phyloP scores from a whole-genome alignment of 1,139 yeast genomes.

The Magnusiomyces sp. region DNA sequence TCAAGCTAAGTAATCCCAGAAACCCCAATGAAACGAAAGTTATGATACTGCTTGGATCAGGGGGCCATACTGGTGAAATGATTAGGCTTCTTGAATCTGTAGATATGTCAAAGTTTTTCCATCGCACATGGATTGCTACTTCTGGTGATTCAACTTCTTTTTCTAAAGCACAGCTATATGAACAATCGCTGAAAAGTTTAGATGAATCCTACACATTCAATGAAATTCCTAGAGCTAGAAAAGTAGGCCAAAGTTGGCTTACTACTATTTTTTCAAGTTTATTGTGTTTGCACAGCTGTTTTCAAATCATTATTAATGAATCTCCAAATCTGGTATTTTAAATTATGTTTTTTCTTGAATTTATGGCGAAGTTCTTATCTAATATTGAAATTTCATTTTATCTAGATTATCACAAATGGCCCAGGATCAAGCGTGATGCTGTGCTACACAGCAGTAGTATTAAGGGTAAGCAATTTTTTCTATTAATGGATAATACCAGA shows the following conservation, averaged over 20 bases:
- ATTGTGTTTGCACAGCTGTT: slow-evolving; percentile 22
- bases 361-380: slow-evolving; percentile 19
- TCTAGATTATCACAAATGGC: slow-evolving; percentile 65
- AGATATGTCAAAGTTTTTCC: slow-evolving; percentile 29
- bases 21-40: background rate
- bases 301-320: slow-evolving; percentile 25
- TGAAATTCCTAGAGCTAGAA: slow-evolving; percentile 63
- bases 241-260: slow-evolving; percentile 54
- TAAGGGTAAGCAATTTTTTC: slow-evolving; percentile 32
- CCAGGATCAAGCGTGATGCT: slow-evolving; percentile 89
- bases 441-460: slow-evolving; percentile 50
- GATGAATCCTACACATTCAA: slow-evolving; percentile 22
- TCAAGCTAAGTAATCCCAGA: background rate
- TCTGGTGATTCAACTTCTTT: slow-evolving; percentile 45
- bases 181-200: slow-evolving; percentile 3
- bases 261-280: slow-evolving; percentile 49
- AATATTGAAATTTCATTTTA: slow-evolving; percentile 34
- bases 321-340: slow-evolving; percentile 23
- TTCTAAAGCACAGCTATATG: too few species aligned
- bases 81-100: slow-evolving; percentile 48
- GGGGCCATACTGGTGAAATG: slow-evolving; percentile 97
- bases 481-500: background rate
- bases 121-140: slow-evolving; percentile 27
- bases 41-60: slow-evolving; percentile 28
- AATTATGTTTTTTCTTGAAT: background rate